These are phyloP conservation scores for Penicillium daleae DNA, from an alignment of 495 filamentous ascomycete genomes.

Conservation along the genomic window DNA sequence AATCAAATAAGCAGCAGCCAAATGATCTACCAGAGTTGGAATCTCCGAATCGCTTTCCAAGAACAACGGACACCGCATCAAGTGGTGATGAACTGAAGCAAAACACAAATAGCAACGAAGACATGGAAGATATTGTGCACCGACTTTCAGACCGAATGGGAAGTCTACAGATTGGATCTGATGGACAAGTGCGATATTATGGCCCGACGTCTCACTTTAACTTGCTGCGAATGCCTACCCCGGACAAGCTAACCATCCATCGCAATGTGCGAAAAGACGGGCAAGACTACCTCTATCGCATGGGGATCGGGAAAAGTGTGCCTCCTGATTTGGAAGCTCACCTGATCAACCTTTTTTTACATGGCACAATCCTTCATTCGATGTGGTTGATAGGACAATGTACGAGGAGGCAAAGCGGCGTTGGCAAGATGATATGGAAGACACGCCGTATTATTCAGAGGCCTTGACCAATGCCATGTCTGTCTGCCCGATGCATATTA, in stretches of 20 bases:
- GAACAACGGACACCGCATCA: not conserved
- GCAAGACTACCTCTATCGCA: slow-evolving; percentile 16
- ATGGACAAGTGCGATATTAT: slow-evolving; percentile 10
- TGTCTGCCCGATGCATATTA: not conserved
- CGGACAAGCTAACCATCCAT: slow-evolving; percentile 14
- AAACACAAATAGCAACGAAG: not conserved
- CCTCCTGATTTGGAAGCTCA: slow-evolving; percentile 31
- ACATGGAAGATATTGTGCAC: slow-evolving; percentile 16
- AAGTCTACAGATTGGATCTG: slow-evolving; percentile 1
- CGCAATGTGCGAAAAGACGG: slow-evolving; percentile 31
- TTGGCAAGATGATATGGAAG: slow-evolving; percentile 20
- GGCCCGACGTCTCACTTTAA: slow-evolving; percentile 8
- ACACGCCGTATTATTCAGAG: slow-evolving; percentile 38
- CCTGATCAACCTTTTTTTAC: slow-evolving; percentile 40
- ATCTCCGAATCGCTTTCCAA: not conserved
- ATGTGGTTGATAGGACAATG: slow-evolving; percentile 37
- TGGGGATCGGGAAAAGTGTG: slow-evolving; percentile 27
- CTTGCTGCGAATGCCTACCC: slow-evolving; percentile 6
- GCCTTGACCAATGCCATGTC: slow-evolving; percentile 41
- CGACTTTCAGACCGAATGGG: slow-evolving; percentile 9
- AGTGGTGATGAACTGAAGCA: not conserved
- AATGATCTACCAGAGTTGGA: not conserved
- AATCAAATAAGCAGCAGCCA: not conserved
- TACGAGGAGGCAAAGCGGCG: slow-evolving; percentile 25
- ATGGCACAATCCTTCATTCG: slow-evolving; percentile 41